A percentile compares a stretch with the other conserved stretches of the same genome.
These are phyloP conservation scores for Mrakia blollopis DNA, from an alignment of 768 basidiomycete species.

Conservation along the genomic window DNA sequence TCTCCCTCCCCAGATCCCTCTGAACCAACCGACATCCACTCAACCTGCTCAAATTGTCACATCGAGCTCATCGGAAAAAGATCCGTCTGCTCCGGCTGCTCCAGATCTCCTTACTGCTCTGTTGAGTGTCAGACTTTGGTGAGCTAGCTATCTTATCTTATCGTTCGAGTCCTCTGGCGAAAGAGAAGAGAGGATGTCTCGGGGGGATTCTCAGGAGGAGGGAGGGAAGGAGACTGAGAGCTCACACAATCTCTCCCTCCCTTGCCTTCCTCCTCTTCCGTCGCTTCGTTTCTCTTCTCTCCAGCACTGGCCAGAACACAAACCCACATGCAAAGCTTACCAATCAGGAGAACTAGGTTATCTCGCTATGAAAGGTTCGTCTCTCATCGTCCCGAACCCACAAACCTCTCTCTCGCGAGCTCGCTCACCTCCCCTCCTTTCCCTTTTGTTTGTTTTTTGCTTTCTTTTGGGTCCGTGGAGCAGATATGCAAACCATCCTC, in stretches of 20 bases:
- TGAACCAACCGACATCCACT: not conserved
- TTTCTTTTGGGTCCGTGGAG: not conserved
- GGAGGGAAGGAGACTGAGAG: not conserved
- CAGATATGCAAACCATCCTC: conserved; percentile 16
- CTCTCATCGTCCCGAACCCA: not conserved
- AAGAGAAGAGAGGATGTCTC: too few species aligned
- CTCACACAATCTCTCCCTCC: not conserved
- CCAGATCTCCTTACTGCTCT: not conserved
- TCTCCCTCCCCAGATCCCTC: not conserved
- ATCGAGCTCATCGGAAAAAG: conserved; percentile 4
- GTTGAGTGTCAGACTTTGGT: conserved; percentile 1
- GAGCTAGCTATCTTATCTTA: not conserved
- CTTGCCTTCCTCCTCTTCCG: not conserved
- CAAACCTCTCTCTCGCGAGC: not conserved
- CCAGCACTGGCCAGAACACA: conserved; percentile 5
- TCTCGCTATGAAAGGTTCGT: conserved; percentile 8
- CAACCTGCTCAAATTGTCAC: not conserved
- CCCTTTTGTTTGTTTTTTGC: not conserved
- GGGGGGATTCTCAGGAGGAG: too few species aligned
- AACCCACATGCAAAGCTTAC: not conserved
- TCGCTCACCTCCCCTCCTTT: not conserved
- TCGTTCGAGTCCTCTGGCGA: too few species aligned
- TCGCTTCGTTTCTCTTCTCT: not conserved
- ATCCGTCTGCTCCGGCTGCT: conserved; percentile 1
- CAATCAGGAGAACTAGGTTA: not conserved